Conservation (phyloP, 2,329 filamentous ascomycete species). For the Epichloe amarillans region DNA sequence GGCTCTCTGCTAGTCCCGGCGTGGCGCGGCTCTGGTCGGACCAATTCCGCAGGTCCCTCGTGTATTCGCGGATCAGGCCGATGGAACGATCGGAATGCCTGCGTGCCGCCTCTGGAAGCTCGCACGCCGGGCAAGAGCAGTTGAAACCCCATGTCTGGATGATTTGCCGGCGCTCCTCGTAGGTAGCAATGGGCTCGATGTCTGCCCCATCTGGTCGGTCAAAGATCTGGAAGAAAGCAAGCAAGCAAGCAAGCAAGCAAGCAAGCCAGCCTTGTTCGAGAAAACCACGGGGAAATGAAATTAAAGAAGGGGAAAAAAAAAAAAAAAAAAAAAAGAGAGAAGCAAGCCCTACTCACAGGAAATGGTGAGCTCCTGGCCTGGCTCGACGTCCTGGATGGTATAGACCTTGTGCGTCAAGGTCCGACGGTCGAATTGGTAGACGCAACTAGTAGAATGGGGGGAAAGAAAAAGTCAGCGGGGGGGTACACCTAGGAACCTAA, state of each 20-base stretch:
- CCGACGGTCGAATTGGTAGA: not conserved
- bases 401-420: not conserved
- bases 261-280: no score
- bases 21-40: not conserved
- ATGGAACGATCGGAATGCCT: not conserved
- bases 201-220: not conserved
- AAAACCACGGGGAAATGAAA: no score
- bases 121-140: not conserved
- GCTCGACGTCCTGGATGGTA: not conserved
- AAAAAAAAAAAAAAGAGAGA: no score
- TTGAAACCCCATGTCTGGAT: not conserved
- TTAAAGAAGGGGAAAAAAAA: no score
- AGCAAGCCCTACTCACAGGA: not conserved
- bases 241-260: no score
- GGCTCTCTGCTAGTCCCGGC: not conserved
- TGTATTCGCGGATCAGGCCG: not conserved
- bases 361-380: not conserved
- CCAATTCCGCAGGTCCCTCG: not conserved
- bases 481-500: no score
- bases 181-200: not conserved
- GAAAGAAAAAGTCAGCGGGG: no score
- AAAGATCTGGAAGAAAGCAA: no score
- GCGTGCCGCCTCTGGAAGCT: not conserved
- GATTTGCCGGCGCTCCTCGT: not conserved
- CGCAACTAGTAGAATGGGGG: not conserved